Base-by-base conservation (phyloP, 2,329 filamentous ascomycete species). In the Cladobotryum mycophilum region DNA sequence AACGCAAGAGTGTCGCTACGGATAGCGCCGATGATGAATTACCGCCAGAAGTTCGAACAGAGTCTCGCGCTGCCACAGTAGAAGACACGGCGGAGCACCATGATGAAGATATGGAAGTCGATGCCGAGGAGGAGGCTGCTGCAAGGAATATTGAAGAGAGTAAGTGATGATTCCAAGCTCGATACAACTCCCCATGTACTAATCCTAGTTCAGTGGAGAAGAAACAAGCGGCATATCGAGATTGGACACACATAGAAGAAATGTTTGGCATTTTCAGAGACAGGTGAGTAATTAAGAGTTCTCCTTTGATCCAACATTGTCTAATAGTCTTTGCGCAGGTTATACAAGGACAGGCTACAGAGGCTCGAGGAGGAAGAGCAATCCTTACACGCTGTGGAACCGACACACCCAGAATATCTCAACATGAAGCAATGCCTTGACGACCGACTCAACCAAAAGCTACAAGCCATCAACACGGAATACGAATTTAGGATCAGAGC, bases 321-420 rank as follows among this genome's bases (percentile, higher is more conserved):
- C 56, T 66, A 47, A 65, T 49, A 15, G 35, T 15, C 17, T 17
- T 48, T 11, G 42, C 61, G 42, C 61, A 95, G 90, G 57, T 79
- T 96, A 40, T 93, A 91, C 67, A 89, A 93, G 63, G 92, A 97
- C 67, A 82, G 89, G 55, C 79, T 99, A 18, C 85, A 88, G 46
- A 84, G 88, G 61, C 76, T 95, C 49, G 90, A 95, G 60, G 72
- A 77, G 57, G 82, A 86, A 66, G 82, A 86, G 61, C 76, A 76
- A 33, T 82, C 83, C 66, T 69, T 86, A 15, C 68, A 74, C 49
- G 73, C 79, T 58, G 74, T 78, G 43, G 75, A 74, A 48, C 82
- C 82, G n/a, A 86, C 82, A n/a, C 93, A 99, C 65, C 88, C 89
- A 35, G 92, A 96, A 66, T 92, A 91, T 58, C 76, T 96, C 35